Conservation (phyloP, 257 asterid species). For the Mitragyna speciosa region DNA sequence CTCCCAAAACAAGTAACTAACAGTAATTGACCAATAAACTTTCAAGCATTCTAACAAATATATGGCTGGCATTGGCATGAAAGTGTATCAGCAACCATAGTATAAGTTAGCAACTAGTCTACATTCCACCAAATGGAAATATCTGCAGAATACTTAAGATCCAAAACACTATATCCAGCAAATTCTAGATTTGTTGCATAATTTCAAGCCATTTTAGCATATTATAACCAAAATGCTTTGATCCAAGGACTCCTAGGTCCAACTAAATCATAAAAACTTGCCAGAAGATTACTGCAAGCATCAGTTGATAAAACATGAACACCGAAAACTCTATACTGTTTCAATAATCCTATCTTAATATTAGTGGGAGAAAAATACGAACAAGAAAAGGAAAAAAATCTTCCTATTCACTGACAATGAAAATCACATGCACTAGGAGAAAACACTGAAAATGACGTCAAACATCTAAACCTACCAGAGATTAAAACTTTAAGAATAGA, state of each 20-base stretch:
- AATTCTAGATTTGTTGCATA: background rate
- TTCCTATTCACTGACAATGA: background rate
- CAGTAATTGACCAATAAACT: background rate
- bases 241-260: background rate
- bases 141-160: background rate
- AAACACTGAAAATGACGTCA: background rate
- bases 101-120: background rate
- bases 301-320: background rate
- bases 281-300: background rate
- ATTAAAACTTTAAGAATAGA: background rate
- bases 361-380: background rate
- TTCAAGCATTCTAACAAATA: background rate
- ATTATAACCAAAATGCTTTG: background rate
- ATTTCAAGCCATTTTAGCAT: background rate
- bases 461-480: background rate
- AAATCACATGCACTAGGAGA: background rate
- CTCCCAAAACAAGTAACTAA: background rate
- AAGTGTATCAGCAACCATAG: background rate
- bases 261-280: background rate
- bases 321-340: background rate
- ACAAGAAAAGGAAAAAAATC: background rate
- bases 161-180: too few species aligned
- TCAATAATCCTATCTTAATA: background rate
- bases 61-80: background rate
- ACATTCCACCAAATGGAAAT: background rate